Conservation (phyloP, 331 rosid species). For the Quercus tomentella region DNA sequence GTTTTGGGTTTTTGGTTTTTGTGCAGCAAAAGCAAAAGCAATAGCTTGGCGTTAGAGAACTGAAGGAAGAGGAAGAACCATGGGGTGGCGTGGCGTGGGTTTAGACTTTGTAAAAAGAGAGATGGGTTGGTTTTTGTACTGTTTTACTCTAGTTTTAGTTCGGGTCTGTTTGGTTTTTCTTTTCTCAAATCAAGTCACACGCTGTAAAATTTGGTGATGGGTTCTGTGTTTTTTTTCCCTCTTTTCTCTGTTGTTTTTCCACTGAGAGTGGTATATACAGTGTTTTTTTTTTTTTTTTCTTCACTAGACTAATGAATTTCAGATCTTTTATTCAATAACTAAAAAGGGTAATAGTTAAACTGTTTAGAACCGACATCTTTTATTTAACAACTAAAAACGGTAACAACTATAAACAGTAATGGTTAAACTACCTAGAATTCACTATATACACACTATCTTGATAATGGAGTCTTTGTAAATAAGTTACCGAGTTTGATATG, state of each 20-base stretch:
- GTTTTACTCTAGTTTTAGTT: background rate
- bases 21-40: background rate
- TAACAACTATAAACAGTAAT: background rate
- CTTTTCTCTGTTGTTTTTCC: background rate
- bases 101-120: background rate
- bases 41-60: background rate
- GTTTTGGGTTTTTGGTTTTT: background rate
- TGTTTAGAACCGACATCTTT: too few relatives aligned
- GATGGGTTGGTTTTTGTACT: background rate
- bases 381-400: too few relatives aligned
- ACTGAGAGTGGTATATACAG: background rate
- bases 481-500: too few relatives aligned
- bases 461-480: too few relatives aligned
- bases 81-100: background rate
- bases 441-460: background rate
- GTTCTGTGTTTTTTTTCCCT: background rate
- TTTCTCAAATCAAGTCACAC: background rate
- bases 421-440: too few relatives aligned
- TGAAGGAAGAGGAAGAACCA: background rate
- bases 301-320: accelerated
- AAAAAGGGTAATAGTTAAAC: too few relatives aligned
- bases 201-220: background rate
- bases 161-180: background rate
- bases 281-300: too few relatives aligned
- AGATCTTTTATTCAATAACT: too few relatives aligned